These are phyloP conservation scores for Ustilago lituana DNA, from an alignment of 1,284 basidiomycete species.

Conservation along the genomic window DNA sequence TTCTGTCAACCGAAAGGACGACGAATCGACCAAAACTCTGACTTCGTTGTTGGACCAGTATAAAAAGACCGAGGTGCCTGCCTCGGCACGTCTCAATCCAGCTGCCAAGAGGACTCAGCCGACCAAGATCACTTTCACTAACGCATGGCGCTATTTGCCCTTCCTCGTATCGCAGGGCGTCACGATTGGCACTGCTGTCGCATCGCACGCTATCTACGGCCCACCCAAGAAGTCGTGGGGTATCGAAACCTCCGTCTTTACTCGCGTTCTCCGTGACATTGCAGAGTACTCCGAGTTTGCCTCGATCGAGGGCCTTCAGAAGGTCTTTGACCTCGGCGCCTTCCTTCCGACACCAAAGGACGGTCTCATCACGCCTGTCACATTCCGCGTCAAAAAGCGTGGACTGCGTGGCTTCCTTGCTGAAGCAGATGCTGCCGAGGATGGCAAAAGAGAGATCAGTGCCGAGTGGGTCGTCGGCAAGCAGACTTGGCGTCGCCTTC, in stretches of 20 bases:
- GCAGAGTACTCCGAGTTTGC: constrained; percentile 84
- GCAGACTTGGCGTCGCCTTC: constrained; percentile 86
- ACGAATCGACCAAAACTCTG: constrained; percentile 54
- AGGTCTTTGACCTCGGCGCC: constrained; percentile 81
- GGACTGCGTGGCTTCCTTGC: constrained; percentile 80
- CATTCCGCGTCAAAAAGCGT: constrained; percentile 82
- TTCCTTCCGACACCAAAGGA: constrained; percentile 90
- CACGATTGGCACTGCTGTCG: constrained; percentile 62
- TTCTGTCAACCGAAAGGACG: constrained; percentile 28
- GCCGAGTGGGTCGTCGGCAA: constrained; percentile 97
- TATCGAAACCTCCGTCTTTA: constrained; percentile 73
- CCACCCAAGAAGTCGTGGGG: constrained; percentile 87
- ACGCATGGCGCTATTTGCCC: constrained; percentile 63
- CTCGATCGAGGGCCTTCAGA: constrained; percentile 76
- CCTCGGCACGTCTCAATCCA: constrained; percentile 60
- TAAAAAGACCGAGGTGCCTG: constrained; percentile 52
- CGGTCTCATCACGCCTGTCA: constrained; percentile 93
- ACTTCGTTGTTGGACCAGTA: constrained; percentile 62
- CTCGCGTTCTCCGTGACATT: constrained; percentile 84
- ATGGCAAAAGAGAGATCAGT: constrained; percentile 80
- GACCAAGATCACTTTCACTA: constrained; percentile 54
- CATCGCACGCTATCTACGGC: constrained; percentile 70
- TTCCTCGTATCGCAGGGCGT: constrained; percentile 63
- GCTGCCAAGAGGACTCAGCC: constrained; percentile 42
- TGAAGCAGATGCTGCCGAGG: constrained; percentile 78